phyloP scores from a whole-genome alignment of 2,329 filamentous ascomycete genomes.

The Penicillium sp. region DNA sequence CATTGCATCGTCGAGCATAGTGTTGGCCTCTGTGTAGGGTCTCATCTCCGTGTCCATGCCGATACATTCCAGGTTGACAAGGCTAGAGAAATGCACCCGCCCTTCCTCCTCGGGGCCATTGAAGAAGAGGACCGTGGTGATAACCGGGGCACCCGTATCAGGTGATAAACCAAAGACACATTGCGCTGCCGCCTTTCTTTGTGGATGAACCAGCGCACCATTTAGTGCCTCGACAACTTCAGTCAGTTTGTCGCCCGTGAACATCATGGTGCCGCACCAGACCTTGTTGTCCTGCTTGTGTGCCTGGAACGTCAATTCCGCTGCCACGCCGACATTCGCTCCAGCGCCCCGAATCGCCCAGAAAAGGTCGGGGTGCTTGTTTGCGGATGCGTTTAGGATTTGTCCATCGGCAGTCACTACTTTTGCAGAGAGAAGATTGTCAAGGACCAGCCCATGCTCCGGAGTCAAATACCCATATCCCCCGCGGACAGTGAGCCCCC shows the following conservation, averaged over 20 bases:
- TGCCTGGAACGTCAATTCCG: slow-evolving; percentile 31
- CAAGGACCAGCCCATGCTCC: slow-evolving; percentile 46
- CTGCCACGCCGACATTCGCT: slow-evolving; percentile 37
- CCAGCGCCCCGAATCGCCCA: slow-evolving; percentile 41
- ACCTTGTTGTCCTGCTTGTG: slow-evolving; percentile 21
- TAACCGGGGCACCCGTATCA: slow-evolving; percentile 13
- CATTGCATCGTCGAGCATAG: slow-evolving; percentile 23
- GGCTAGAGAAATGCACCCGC: slow-evolving; percentile 25
- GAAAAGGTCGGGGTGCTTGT: slow-evolving; percentile 39
- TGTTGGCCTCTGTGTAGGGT: slow-evolving; percentile 35
- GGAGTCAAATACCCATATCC: slow-evolving; percentile 51
- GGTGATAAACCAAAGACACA: slow-evolving; percentile 21
- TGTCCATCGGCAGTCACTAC: slow-evolving; percentile 34
- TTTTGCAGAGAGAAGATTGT: slow-evolving; percentile 36
- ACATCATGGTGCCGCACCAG: slow-evolving; percentile 18
- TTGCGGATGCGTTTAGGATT: slow-evolving; percentile 30
- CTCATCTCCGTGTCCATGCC: slow-evolving; percentile 27
- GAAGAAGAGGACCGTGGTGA: slow-evolving; percentile 24
- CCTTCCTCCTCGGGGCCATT: slow-evolving; percentile 30
- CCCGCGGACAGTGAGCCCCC: slow-evolving; percentile 50
- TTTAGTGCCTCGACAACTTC: slow-evolving; percentile 17
- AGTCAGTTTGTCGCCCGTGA: neutral
- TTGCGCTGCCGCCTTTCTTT: slow-evolving; percentile 17
- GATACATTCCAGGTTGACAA: slow-evolving; percentile 30
- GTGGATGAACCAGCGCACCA: slow-evolving; percentile 11